Evolutionary conservation across 768 basidiomycete species (phyloP), one percentile per base, ranked within the genome.

Genomic region (Melanogaster broomeanus): DNA sequence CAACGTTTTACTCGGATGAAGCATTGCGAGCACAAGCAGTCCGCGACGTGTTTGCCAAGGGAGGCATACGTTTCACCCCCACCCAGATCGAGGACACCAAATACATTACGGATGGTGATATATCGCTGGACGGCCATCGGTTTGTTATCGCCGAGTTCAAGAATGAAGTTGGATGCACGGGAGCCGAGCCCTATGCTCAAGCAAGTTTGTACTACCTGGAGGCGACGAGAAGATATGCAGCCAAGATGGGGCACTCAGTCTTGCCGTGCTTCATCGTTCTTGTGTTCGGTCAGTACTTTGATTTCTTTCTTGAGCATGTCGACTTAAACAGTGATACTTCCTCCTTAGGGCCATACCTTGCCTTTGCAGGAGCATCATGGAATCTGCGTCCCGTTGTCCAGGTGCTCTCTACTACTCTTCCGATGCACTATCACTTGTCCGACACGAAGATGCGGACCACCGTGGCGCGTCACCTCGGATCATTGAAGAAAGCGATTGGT

Each of bases 141-240:
- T 51, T 54, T 59, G 18, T 53, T 22, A 59, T 69, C 34, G 46
- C 51, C 15, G n/a, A n/a, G n/a, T n/a, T n/a, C n/a, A n/a, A n/a
- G n/a, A n/a, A n/a, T n/a, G n/a, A n/a, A n/a, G n/a, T 64, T 31
- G 60, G 55, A 21, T 48, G 43, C 27, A 39, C 34, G 25, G 48
- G 43, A 30, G 57, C 65, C 31, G 64, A 71, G 31, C 67, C 69
- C 3, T 53, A 57, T 46, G 47, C 60, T 43, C 59, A 69, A 56
- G 56, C 59, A 11, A 53, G 44, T 37, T 41, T 56, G 21, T 62
- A 58, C 45, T 67, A 60, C 49, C 47, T n/a, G n/a, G n/a, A n/a
- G n/a, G n/a, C n/a, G n/a, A n/a, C n/a, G n/a, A n/a, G n/a, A n/a
- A n/a, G n/a, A 1, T 42, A 47, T 27, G 57, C 55, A 24, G 27